These are phyloP conservation scores for Russula compacta DNA, from an alignment of 768 basidiomycete species.

Conservation along the genomic window DNA sequence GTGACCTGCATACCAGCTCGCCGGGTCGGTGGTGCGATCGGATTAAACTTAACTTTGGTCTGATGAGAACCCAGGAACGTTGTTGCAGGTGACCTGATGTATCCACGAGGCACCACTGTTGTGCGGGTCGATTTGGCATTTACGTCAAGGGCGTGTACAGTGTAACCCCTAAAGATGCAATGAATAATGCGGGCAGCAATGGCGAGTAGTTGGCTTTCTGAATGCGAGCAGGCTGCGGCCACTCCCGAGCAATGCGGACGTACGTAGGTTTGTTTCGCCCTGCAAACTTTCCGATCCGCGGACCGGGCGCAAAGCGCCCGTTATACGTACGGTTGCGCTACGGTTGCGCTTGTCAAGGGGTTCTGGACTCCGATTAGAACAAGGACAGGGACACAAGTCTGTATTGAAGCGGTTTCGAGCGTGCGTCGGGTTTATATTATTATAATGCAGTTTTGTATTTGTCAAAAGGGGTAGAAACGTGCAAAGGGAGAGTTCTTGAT, in stretches of 20 bases:
- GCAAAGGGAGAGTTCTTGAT: not conserved
- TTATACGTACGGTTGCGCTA: not conserved
- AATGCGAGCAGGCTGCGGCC: not conserved
- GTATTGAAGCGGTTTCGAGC: not conserved
- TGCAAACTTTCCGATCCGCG: conserved; percentile 3
- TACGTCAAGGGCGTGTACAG: not conserved
- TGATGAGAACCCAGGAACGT: not conserved
- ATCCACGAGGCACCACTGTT: not conserved
- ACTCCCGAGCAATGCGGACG: not conserved
- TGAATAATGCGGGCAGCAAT: not conserved
- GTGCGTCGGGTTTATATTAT: too few species aligned
- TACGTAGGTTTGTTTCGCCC: too few species aligned
- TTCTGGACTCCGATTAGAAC: not conserved
- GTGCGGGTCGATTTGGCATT: not conserved
- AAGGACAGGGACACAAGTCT: not conserved
- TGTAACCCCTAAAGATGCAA: not conserved
- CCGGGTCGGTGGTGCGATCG: not conserved
- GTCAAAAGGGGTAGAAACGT: not conserved
- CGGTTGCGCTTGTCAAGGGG: not conserved
- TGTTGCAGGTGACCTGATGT: not conserved
- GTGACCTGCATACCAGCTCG: not conserved
- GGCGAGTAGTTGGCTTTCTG: not conserved
- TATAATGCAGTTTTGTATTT: too few species aligned
- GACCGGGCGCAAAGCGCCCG: not conserved
- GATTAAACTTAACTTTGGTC: not conserved